Evolutionary conservation across 192 early-diverging fungal species (phyloP).

Genomic region (Coemansia sp.): DNA sequence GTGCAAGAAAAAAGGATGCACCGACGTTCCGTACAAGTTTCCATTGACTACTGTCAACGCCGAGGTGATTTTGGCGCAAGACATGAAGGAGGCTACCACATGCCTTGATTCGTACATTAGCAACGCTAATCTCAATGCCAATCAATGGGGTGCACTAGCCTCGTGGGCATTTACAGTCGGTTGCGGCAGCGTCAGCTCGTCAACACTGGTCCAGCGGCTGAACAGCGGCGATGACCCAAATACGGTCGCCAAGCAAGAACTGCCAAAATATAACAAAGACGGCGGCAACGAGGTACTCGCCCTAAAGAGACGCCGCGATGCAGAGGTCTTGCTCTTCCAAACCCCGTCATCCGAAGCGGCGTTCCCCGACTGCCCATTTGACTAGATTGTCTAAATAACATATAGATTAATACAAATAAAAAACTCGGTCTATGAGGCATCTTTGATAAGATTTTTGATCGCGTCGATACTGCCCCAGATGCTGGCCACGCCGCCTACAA

Average conservation of each 20-base stretch:
- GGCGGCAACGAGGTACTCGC: conserved; percentile 17
- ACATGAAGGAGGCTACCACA: neutral
- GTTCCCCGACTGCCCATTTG: neutral
- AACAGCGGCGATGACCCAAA: conserved; percentile 18
- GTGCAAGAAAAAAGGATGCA: conserved; percentile 13
- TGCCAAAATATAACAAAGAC: conserved; percentile 28
- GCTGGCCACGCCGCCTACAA: conserved; percentile 58
- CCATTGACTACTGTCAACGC: conserved; percentile 18
- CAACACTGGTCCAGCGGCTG: conserved; percentile 20
- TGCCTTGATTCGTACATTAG: conserved; percentile 15
- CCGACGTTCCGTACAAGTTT: conserved; percentile 14
- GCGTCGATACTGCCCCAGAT: conserved; percentile 68
- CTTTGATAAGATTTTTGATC: conserved; percentile 60
- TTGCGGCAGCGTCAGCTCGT: conserved; percentile 15
- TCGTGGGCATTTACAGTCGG: conserved; percentile 40
- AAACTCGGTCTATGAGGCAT: conserved; percentile 11
- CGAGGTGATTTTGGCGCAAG: neutral
- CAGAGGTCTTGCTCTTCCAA: conserved; percentile 24
- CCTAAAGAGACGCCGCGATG: conserved; percentile 16
- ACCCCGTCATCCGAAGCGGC: neutral
- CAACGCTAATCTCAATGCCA: conserved; percentile 19
- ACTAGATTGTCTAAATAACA: neutral
- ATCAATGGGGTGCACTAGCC: conserved; percentile 32
- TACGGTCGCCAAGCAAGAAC: conserved; percentile 27
- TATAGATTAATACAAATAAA: neutral